These are phyloP conservation scores for Vaccinium macrocarpon DNA, from an alignment of 148 eudicot species.

Conservation along the genomic window DNA sequence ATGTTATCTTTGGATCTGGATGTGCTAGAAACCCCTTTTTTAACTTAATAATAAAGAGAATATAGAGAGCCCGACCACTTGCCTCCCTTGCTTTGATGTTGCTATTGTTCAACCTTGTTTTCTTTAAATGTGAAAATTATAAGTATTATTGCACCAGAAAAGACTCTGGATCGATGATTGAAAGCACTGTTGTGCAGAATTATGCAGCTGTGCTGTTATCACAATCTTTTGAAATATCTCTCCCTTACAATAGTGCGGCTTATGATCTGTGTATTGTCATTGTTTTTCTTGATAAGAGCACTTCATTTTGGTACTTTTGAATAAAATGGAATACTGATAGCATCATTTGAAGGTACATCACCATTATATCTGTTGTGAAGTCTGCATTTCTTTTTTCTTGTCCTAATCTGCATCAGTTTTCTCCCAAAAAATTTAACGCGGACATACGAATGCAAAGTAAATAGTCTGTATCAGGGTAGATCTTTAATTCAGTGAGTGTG, in stretches of 20 bases:
- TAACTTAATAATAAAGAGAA: constrained; percentile 6
- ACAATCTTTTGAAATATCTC: not conserved
- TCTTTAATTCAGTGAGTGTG: too few species aligned
- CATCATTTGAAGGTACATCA: not conserved
- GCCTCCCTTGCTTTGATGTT: not conserved
- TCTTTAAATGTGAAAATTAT: not conserved
- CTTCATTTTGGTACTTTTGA: not conserved
- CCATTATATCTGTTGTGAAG: not conserved
- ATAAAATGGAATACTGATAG: not conserved
- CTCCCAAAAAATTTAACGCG: not conserved
- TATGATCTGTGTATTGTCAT: not conserved
- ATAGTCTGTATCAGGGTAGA: not conserved
- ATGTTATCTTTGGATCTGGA: not conserved
- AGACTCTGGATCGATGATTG: not conserved
- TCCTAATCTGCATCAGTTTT: not conserved
- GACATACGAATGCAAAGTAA: not conserved
- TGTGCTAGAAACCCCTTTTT: not conserved
- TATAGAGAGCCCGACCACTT: not conserved
- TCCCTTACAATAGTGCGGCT: not conserved
- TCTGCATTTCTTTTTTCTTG: not conserved
- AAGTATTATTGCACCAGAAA: not conserved
- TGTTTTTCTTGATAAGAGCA: not conserved
- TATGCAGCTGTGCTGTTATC: not conserved
- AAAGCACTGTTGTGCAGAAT: not conserved
- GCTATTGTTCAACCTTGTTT: too few species aligned